Evolutionary conservation across 768 basidiomycete genomes (phyloP).

Genomic region (Kwoniella shandongensis): DNA sequence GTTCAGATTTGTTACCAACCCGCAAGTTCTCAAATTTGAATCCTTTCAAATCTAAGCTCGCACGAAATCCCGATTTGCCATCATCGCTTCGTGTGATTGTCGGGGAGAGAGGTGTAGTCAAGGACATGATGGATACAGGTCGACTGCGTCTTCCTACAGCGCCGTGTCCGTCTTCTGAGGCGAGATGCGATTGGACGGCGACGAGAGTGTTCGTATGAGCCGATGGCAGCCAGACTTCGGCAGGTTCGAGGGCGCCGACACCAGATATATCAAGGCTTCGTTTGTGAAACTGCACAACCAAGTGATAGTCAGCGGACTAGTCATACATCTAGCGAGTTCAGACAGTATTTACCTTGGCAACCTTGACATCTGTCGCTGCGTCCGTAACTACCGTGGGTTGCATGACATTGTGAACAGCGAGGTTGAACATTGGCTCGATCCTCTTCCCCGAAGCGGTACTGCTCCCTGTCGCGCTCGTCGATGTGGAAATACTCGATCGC

Average conservation of each 20-base stretch:
- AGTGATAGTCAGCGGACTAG: neutral
- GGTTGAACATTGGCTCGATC: slow-evolving; percentile 51
- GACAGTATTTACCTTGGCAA: slow-evolving; percentile 54
- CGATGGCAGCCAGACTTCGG: slow-evolving; percentile 41
- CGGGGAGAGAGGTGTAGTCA: slow-evolving; percentile 35
- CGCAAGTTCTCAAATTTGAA: slow-evolving; percentile 28
- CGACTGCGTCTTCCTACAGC: slow-evolving; percentile 2
- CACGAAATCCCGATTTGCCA: slow-evolving; percentile 17
- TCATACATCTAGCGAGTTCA: neutral
- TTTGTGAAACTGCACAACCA: slow-evolving; percentile 40
- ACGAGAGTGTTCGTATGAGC: slow-evolving; percentile 7
- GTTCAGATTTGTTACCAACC: slow-evolving; percentile 16
- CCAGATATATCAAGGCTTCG: slow-evolving; percentile 46
- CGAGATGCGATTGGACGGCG: neutral
- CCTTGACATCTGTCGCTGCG: slow-evolving; percentile 51
- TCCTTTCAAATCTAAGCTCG: slow-evolving; percentile 32
- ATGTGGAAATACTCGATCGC: slow-evolving; percentile 26
- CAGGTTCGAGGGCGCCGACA: slow-evolving; percentile 47
- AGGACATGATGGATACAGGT: slow-evolving; percentile 36
- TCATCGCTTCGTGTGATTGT: slow-evolving; percentile 29
- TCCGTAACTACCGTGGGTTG: slow-evolving; percentile 51
- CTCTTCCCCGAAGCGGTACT: slow-evolving; percentile 28
- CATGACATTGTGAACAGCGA: slow-evolving; percentile 52
- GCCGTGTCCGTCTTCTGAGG: slow-evolving; percentile 15
- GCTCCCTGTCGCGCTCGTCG: slow-evolving; percentile 22